Conservation (phyloP, 75 land plant genomes). For the Gnetum montanum region DNA sequence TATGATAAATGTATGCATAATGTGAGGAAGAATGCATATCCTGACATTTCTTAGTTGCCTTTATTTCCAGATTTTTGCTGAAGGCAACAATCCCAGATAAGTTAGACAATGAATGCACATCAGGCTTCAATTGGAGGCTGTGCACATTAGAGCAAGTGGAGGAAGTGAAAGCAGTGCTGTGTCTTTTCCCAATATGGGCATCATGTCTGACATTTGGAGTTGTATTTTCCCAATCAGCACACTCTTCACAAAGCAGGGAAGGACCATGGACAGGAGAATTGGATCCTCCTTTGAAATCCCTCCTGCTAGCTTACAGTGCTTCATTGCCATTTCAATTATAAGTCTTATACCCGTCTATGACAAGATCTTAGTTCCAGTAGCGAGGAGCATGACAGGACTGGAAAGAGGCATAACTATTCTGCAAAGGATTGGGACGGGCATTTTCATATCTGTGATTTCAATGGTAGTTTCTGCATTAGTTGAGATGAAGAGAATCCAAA, state of each 20-base stretch:
- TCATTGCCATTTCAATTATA: slow-evolving; percentile 56
- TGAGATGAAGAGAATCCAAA: slow-evolving; percentile 36
- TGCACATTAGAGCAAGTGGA: slow-evolving; percentile 21
- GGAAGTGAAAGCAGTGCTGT: slow-evolving; percentile 35
- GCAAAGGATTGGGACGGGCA: slow-evolving; percentile 81
- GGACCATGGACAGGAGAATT: slow-evolving; percentile 54
- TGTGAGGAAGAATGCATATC: not conserved
- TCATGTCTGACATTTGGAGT: slow-evolving; percentile 64
- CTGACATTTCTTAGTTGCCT: not conserved
- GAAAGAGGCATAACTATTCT: slow-evolving; percentile 60
- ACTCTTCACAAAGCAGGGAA: slow-evolving; percentile 80
- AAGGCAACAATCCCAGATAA: slow-evolving; percentile 25
- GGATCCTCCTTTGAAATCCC: slow-evolving; percentile 60
- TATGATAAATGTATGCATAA: not conserved
- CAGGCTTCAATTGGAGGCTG: slow-evolving; percentile 5
- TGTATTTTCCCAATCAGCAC: slow-evolving; percentile 78
- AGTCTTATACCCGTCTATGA: slow-evolving; percentile 79
- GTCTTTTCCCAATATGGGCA: slow-evolving; percentile 70
- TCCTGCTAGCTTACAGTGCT: slow-evolving; percentile 68
- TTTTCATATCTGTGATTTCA: slow-evolving; percentile 57
- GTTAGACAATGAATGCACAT: not conserved
- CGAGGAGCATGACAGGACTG: slow-evolving; percentile 24
- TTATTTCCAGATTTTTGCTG: slow-evolving; percentile 23
- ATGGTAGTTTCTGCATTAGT: slow-evolving; percentile 67
- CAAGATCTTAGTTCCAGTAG: slow-evolving; percentile 42